A percentile compares a stretch with the other conserved stretches of the same genome.
Evolutionary conservation across 495 filamentous ascomycete genomes (phyloP).

Genomic region (Emericellopsis terricola): DNA sequence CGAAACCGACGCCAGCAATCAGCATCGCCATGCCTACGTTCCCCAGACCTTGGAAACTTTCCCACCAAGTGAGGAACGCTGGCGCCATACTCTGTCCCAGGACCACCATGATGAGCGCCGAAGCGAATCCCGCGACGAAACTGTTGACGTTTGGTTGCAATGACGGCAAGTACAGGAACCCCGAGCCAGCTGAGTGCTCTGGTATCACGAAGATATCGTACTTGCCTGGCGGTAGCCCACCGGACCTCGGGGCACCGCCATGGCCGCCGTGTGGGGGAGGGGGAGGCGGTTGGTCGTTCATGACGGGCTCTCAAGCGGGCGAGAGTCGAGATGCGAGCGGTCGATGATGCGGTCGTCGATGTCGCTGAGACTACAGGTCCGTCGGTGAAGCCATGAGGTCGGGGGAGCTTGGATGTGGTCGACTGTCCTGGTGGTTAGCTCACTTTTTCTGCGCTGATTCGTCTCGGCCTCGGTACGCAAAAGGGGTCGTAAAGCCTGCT

Average conservation of each 20-base stretch:
- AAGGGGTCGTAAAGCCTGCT: too few species aligned
- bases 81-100: constrained; percentile 53
- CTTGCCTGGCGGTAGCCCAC: constrained; percentile 57
- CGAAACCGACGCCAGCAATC: constrained; percentile 48
- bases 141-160: constrained; percentile 72
- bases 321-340: constrained; percentile 3
- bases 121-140: constrained; percentile 69
- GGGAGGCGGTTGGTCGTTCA: constrained; percentile 34
- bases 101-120: constrained; percentile 47
- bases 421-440: too few species aligned
- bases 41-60: constrained; percentile 38
- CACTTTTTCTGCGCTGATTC: too few species aligned
- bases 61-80: constrained; percentile 47
- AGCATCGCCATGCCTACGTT: constrained; percentile 43
- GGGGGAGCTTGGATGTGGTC: too few species aligned
- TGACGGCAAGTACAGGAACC: constrained; percentile 88
- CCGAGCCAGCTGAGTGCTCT: constrained; percentile 74
- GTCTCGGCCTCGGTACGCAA: too few species aligned
- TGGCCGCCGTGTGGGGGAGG: constrained; percentile 55
- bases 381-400: constrained; percentile 18
- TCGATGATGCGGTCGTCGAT: constrained; percentile 3
- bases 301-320: constrained; percentile 6
- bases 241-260: constrained; percentile 41
- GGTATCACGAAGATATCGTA: constrained; percentile 98
- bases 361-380: constrained; percentile 13